Conservation (phyloP, 2,329 filamentous ascomycete species). For the Talaromyces sp. region DNA sequence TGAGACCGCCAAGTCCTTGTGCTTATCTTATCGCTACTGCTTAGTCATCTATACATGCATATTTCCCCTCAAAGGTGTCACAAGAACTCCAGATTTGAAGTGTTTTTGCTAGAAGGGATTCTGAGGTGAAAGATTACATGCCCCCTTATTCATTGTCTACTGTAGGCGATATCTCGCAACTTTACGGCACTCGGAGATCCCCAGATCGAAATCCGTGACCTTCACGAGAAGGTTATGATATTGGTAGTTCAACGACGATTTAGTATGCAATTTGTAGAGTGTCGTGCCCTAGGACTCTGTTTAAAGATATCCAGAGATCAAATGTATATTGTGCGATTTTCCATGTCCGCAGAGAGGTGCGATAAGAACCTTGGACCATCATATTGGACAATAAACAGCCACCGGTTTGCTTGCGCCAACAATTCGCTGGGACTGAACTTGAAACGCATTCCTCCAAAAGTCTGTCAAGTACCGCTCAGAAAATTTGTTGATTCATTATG, state of each 20-base stretch:
- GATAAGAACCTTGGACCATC: too few species aligned
- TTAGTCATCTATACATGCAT: constrained; percentile 32
- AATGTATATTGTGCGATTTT: not conserved
- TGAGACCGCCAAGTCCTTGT: constrained; percentile 30
- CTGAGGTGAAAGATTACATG: not conserved
- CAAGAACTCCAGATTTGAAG: not conserved
- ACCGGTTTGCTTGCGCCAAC: not conserved
- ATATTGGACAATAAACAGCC: not conserved
- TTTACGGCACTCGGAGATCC: not conserved
- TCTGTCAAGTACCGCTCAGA: not conserved
- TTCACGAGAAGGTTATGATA: not conserved
- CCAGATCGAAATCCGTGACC: not conserved
- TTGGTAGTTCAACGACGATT: not conserved
- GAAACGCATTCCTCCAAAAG: not conserved
- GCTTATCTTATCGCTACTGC: constrained; percentile 45
- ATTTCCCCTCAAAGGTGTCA: not conserved
- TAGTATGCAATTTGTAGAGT: too few species aligned
- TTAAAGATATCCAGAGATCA: not conserved
- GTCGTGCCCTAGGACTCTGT: not conserved
- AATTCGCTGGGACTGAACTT: not conserved
- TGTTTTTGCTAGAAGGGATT: not conserved
- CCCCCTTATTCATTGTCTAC: not conserved
- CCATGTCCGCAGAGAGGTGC: not conserved
- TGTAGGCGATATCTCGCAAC: not conserved
- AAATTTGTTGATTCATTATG: too few species aligned